Conservation (phyloP, 805 yeast genomes). For the Suhomyces vadensis region DNA sequence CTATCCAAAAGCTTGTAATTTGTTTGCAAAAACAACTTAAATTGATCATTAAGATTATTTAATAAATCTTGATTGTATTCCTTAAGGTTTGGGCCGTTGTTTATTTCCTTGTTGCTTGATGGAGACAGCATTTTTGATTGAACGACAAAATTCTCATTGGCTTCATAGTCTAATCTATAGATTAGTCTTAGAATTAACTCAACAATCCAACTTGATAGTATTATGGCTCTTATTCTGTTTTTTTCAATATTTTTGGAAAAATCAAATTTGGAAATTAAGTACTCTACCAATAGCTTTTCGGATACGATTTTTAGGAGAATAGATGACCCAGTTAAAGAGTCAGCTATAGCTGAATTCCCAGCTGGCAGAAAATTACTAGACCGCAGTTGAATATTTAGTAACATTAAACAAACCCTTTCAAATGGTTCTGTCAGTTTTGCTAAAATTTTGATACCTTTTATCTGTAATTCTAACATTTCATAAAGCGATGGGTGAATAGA, state of each 20-base stretch:
- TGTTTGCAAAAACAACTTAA: slow-evolving; percentile 51
- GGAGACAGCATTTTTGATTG: background rate
- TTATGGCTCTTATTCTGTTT: slow-evolving; percentile 36
- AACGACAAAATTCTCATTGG: background rate
- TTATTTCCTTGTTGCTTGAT: background rate
- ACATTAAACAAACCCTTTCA: slow-evolving; percentile 64
- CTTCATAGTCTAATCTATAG: slow-evolving; percentile 41
- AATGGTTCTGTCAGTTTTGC: slow-evolving; percentile 67
- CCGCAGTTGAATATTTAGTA: slow-evolving; percentile 21
- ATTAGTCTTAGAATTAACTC: slow-evolving; percentile 55
- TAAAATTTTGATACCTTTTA: slow-evolving; percentile 46
- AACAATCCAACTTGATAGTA: slow-evolving; percentile 66
- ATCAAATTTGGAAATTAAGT: slow-evolving; percentile 32
- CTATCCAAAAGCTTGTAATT: slow-evolving; percentile 57
- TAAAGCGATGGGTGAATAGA: background rate
- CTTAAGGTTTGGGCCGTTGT: background rate
- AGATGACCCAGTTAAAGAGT: background rate
- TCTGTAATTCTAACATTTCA: slow-evolving; percentile 24
- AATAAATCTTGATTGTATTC: slow-evolving; percentile 1
- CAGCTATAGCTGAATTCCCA: background rate
- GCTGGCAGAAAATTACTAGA: background rate
- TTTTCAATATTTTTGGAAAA: slow-evolving; percentile 25
- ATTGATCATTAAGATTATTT: slow-evolving; percentile 12
- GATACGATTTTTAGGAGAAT: slow-evolving; percentile 13
- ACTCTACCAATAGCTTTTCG: slow-evolving; percentile 33